phyloP scores from a whole-genome alignment of 202 grass and related monocot genomes.

The Bolboschoenoplectus hybrid region DNA sequence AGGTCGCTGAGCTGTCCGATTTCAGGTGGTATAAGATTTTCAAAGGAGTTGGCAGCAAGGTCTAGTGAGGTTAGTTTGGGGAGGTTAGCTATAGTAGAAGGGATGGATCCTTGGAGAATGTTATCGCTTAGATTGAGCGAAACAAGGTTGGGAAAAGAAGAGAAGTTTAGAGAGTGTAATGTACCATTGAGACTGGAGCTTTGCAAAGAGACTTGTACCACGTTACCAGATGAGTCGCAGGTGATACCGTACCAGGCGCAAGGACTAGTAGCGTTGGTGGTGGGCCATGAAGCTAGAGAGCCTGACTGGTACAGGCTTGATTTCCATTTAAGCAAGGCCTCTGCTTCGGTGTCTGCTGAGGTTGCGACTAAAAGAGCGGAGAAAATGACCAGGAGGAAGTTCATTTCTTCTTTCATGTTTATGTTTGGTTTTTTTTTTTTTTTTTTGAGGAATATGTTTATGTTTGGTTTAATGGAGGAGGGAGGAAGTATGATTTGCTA shows the following conservation, averaged over 20 bases:
- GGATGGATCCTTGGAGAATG: slow-evolving; percentile 38
- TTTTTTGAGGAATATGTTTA: background rate
- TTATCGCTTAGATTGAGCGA: slow-evolving; percentile 62
- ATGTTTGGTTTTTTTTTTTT: background rate
- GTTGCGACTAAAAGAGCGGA: background rate
- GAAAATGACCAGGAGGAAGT: slow-evolving; percentile 5
- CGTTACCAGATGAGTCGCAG: slow-evolving; percentile 48
- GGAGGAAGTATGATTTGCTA: slow-evolving; percentile 11
- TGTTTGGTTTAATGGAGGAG: background rate
- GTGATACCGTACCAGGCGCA: slow-evolving; percentile 62
- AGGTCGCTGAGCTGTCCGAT: slow-evolving; percentile 39
- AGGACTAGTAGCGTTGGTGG: slow-evolving; percentile 33
- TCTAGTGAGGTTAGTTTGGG: slow-evolving; percentile 39
- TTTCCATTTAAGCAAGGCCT: slow-evolving; percentile 74
- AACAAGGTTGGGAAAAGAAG: slow-evolving; percentile 43
- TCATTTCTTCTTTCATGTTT: background rate
- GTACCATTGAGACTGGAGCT: slow-evolving; percentile 51
- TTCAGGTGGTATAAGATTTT: slow-evolving; percentile 38
- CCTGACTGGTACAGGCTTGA: slow-evolving; percentile 39
- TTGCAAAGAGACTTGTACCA: slow-evolving; percentile 50
- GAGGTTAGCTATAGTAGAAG: slow-evolving; percentile 40
- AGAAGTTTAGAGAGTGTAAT: slow-evolving; percentile 57
- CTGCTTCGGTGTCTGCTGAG: slow-evolving; percentile 25
- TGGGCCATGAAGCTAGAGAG: slow-evolving; percentile 37
- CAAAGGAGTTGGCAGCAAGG: slow-evolving; percentile 37